Evolutionary conservation across 495 filamentous ascomycete genomes (phyloP), one percentile per base, ranked within the genome.

Genomic region (Tuber microsphaerosporum): DNA sequence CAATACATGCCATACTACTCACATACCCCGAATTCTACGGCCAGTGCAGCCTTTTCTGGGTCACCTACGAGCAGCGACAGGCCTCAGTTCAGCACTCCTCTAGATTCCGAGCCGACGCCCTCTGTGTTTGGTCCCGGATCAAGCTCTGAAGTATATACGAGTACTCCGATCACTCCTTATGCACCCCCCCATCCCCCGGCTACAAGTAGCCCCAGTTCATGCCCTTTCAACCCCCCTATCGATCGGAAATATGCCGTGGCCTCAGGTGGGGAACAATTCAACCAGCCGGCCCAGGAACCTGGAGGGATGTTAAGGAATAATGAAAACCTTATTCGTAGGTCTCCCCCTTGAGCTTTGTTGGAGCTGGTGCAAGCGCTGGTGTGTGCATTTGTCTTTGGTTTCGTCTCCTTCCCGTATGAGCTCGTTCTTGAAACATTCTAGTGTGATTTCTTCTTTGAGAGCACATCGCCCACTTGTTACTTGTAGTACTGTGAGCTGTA

Each of bases 291-390:
- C 22, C 73, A 78, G 71, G 79, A 76, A 22, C 75, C 76, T 70
- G 34, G 72, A 12, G 76, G 73, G 26, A 42, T 75, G 17, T 73
- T 72, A 20, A 80, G 80, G 43, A 39, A 56, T 73, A 34, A 71
- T 12, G 75, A 78, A 74, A 78, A 72, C 70, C 74, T 80, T 76
- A 69, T 75, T 77, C 80, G 80, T 82, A 82, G 80, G 80, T 82
- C 74, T 76, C 65, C 79, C 80, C 76, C 56, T 79, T 81, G 22
- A 79, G 61, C 48, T 75, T 79, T 72, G 70, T 42, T 75, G 44
- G 72, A 75, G 19, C 26, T 71, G 19, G 56, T 19, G 56, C 56
- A 65, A 31, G 34, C 5, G 46, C 70, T 56, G 70, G 61, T 75
- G 31, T 65, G 56, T 65, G 26, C 56, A 70, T 79, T 69, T 79